Evolutionary conservation across 78 protist genomes (phyloP).

Genomic region (Dictyostelium capitatum): DNA sequence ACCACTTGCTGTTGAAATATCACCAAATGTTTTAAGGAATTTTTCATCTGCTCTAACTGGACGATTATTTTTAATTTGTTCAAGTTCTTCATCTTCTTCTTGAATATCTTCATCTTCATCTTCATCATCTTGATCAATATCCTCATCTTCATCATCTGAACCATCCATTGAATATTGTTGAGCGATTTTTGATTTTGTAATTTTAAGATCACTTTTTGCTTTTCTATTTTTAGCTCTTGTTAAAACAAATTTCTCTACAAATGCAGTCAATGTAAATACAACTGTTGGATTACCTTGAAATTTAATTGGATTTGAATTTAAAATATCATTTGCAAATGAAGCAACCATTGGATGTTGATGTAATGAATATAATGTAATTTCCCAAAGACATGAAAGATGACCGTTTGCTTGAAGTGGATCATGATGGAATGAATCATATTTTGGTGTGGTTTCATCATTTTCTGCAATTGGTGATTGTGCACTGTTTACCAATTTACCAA

Average conservation of each 20-base stretch:
- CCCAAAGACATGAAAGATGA: slow-evolving; percentile 80
- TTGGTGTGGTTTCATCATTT: background rate
- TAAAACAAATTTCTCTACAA: slow-evolving; percentile 73
- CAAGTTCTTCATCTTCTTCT: background rate
- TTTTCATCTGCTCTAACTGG: slow-evolving; percentile 19
- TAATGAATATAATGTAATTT: slow-evolving; percentile 25
- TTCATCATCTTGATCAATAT: background rate
- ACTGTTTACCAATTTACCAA: background rate
- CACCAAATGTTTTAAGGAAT: slow-evolving; percentile 18
- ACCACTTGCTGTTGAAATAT: background rate
- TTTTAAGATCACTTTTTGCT: background rate
- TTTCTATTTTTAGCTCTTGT: slow-evolving; percentile 58
- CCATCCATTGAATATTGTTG: background rate
- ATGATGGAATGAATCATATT: slow-evolving; percentile 69
- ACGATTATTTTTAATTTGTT: background rate
- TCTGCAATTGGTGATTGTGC: background rate
- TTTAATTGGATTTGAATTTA: slow-evolving; percentile 23
- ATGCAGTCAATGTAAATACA: slow-evolving; percentile 65
- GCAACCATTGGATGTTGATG: slow-evolving; percentile 87
- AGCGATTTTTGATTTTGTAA: slow-evolving; percentile 44
- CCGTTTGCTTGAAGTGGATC: slow-evolving; percentile 82
- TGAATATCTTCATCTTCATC: background rate
- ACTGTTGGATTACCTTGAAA: slow-evolving; percentile 81
- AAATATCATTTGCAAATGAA: slow-evolving; percentile 30
- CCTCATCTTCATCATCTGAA: background rate